Conservation (phyloP, 2,329 filamentous ascomycete genomes). For the Stagonosporopsis vannaccii region DNA sequence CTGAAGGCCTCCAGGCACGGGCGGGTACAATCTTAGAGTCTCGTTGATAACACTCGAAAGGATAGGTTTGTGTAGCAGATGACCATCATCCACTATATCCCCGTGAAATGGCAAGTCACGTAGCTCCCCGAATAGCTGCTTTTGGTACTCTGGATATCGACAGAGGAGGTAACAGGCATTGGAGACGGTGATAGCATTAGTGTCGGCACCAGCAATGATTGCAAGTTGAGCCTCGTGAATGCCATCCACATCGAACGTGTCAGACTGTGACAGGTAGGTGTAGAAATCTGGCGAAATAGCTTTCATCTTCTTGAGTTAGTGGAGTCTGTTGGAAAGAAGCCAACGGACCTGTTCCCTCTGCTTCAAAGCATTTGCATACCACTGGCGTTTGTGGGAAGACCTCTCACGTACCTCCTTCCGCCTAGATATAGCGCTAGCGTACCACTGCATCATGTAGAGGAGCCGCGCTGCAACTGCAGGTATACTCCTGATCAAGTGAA, state of each 20-base stretch:
- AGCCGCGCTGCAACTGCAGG: not conserved
- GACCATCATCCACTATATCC: constrained; percentile 9
- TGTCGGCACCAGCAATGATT: constrained; percentile 55
- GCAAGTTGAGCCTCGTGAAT: constrained; percentile 22
- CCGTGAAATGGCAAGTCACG: constrained; percentile 4
- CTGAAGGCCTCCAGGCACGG: constrained; percentile 28
- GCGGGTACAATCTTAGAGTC: constrained; percentile 25
- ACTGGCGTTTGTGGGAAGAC: constrained; percentile 1
- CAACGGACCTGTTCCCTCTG: constrained; percentile 14
- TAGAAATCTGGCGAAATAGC: constrained; percentile 18
- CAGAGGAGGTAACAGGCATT: constrained; percentile 54
- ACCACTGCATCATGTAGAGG: not conserved
- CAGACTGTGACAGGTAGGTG: constrained; percentile 20
- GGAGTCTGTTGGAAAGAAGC: not conserved
- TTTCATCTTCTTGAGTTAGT: constrained; percentile 17
- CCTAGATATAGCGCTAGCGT: not conserved
- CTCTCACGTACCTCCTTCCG: constrained; percentile 8
- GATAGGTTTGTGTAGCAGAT: constrained; percentile 15
- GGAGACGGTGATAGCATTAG: constrained; percentile 57
- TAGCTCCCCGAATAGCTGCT: constrained; percentile 21
- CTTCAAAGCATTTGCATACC: constrained; percentile 19
- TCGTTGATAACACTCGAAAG: constrained; percentile 31
- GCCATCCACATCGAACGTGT: constrained; percentile 5
- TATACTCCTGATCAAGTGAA: constrained; percentile 17
- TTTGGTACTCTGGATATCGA: constrained; percentile 41